phyloP scores from a whole-genome alignment of 2,329 filamentous ascomycete genomes.

The Parastagonospora avenae region DNA sequence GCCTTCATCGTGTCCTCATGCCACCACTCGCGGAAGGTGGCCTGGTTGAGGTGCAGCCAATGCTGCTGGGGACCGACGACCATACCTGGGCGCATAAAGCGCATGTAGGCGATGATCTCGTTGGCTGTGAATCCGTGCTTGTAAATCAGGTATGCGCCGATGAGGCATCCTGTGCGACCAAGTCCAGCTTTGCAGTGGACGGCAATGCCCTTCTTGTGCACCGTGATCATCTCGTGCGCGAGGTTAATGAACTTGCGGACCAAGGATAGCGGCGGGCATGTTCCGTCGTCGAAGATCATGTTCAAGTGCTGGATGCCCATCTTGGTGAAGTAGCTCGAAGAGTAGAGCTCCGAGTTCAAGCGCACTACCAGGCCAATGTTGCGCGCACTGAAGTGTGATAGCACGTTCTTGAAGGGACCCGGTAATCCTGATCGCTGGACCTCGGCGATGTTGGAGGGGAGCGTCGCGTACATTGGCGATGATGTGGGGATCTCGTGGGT shows the following conservation, averaged over 20 bases:
- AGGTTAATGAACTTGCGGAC: constrained; percentile 94
- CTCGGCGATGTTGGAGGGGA: constrained; percentile 77
- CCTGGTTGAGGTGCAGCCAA: constrained; percentile 97
- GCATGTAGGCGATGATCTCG: constrained; percentile 96
- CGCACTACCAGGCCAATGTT: constrained; percentile 93
- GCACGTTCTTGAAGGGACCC: constrained; percentile 91
- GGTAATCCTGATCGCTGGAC: constrained; percentile 75
- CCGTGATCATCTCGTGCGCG: constrained; percentile 90
- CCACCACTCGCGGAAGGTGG: constrained; percentile 98
- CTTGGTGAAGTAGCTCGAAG: constrained; percentile 94
- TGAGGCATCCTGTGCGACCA: constrained; percentile 92
- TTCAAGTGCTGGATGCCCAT: constrained; percentile 94
- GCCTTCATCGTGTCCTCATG: constrained; percentile 78
- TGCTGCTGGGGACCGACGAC: constrained; percentile 98
- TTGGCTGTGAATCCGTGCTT: constrained; percentile 96
- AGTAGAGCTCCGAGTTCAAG: constrained; percentile 94
- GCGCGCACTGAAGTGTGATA: constrained; percentile 84
- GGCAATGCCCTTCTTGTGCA: constrained; percentile 89
- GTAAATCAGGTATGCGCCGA: constrained; percentile 97
- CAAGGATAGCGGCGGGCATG: constrained; percentile 85
- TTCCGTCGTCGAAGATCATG: constrained; percentile 99
- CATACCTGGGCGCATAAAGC: constrained; percentile 99
- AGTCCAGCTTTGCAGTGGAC: constrained; percentile 99
- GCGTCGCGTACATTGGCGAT: constrained; percentile 72
- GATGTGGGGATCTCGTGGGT: constrained; percentile 72